Base-by-base conservation (phyloP, 139 green algal genomes). In the Marvania coccoides region DNA sequence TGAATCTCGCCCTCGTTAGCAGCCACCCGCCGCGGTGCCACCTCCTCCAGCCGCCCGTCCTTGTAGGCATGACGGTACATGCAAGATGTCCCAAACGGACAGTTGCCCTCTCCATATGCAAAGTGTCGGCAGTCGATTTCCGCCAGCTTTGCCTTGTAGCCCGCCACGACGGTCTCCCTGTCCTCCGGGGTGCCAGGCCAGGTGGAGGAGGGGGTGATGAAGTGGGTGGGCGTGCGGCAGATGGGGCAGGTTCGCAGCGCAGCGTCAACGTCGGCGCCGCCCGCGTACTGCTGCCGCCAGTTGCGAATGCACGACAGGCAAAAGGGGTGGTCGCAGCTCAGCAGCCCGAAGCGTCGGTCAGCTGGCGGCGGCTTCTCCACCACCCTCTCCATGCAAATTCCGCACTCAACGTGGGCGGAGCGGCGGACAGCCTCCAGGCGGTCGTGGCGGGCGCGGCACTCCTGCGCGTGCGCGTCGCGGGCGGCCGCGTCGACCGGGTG, bases 301-400 rank as follows among this genome's bases (percentile, higher is more conserved):
- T 33, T 71, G 39, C 89, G 79, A 59, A 95, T 95, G 84, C 89
- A 95, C 8, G 33, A 8, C 26, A 95, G 72, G 78, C 89, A 95
- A 67, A 95, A 95, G 35, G 80, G 23, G 69, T 95, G 89, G 24
- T 91, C 79, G 65, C 89, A 95, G 36, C 62, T 54, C 64, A 95
- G 69, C 71, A 95, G 82, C 2, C 89, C 89, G 71, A 95, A 95
- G 33, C 74, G 74, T 31, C 83, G 77, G 6, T 83, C 73, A 0
- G 48, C 45, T 1, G 76, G 34, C 0, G 53, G 47, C 3, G 55
- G 37, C 58, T 88, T 89, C 19, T 46, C 54, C 56, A 91, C 57
- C 38, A 92, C 85, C 28, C 37, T 61, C 68, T 95, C 88, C 51
- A 89, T 47, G 79, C 88, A 95, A 61, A 94, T 92, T 70, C 75